Percentiles rank a stretch among this genome's conserved stretches.
phyloP scores from a whole-genome alignment of 2,329 filamentous ascomycete genomes.

The Ceratocystis cacaofunesta region DNA sequence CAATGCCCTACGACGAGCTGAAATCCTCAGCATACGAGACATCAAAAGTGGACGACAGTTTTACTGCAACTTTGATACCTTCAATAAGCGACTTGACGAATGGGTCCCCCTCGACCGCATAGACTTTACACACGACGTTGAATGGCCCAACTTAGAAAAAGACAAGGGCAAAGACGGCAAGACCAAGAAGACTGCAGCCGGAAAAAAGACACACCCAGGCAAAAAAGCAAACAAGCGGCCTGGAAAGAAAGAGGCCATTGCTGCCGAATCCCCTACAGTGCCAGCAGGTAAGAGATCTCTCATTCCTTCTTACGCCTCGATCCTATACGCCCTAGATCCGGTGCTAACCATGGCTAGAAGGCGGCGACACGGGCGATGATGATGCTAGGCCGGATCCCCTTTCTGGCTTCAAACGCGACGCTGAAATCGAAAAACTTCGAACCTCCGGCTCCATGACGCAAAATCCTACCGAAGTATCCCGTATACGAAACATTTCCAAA shows the following conservation, averaged over 20 bases:
- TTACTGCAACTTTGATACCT: slow-evolving; percentile 96
- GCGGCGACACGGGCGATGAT: slow-evolving; percentile 41
- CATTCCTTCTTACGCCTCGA: neutral
- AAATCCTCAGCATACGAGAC: slow-evolving; percentile 88
- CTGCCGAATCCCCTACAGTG: slow-evolving; percentile 35
- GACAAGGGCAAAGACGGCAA: slow-evolving; percentile 60
- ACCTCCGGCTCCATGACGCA: slow-evolving; percentile 97
- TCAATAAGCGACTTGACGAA: slow-evolving; percentile 77
- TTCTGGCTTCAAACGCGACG: slow-evolving; percentile 57
- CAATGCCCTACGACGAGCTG: slow-evolving; percentile 75
- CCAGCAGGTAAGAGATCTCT: slow-evolving; percentile 9
- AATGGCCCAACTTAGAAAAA: slow-evolving; percentile 90
- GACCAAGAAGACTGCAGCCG: slow-evolving; percentile 52
- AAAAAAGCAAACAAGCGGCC: slow-evolving; percentile 46
- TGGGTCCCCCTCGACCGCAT: slow-evolving; percentile 77
- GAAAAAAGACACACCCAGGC: slow-evolving; percentile 40
- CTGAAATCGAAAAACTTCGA: slow-evolving; percentile 90
- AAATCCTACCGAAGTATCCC: slow-evolving; percentile 89
- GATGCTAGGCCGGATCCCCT: slow-evolving; percentile 17
- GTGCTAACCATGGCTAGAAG: slow-evolving; percentile 20
- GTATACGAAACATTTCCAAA: slow-evolving; percentile 85
- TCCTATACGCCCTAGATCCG: neutral
- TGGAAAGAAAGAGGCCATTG: slow-evolving; percentile 39
- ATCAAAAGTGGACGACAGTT: slow-evolving; percentile 78
- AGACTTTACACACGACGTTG: slow-evolving; percentile 77